These are phyloP conservation scores for Ajuga chamaepitys DNA, from an alignment of 257 asterid genomes.

Conservation along the genomic window DNA sequence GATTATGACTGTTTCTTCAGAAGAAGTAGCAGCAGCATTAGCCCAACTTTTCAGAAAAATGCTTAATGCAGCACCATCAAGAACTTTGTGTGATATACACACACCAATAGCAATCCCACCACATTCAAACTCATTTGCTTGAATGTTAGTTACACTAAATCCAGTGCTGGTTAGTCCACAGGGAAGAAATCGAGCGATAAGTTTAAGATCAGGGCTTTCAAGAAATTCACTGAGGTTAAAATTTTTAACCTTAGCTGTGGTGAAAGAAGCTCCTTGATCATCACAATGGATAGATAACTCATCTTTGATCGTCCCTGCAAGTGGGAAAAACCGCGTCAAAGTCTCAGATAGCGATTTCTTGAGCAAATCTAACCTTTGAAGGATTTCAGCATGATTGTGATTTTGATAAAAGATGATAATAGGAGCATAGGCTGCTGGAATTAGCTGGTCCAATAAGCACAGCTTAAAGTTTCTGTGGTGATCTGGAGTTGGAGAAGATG, in stretches of 20 bases:
- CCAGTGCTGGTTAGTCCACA: slow-evolving; percentile 29
- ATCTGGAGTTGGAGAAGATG: slow-evolving; percentile 59
- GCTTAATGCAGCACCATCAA: slow-evolving; percentile 59
- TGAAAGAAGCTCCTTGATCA: slow-evolving; percentile 56
- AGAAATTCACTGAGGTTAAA: slow-evolving; percentile 31
- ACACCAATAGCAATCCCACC: slow-evolving; percentile 74
- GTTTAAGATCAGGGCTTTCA: slow-evolving; percentile 34
- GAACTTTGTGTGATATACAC: slow-evolving; percentile 55
- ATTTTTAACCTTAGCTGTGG: slow-evolving; percentile 29
- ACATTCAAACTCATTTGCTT: slow-evolving; percentile 45
- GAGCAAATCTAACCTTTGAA: slow-evolving; percentile 27
- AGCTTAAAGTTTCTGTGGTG: slow-evolving; percentile 49
- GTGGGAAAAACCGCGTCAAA: slow-evolving; percentile 46
- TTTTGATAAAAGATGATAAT: slow-evolving; percentile 49
- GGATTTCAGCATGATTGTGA: slow-evolving; percentile 13
- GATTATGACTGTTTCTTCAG: not conserved
- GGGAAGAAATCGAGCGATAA: slow-evolving; percentile 38
- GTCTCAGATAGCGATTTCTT: slow-evolving; percentile 49
- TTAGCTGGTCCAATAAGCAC: slow-evolving; percentile 55
- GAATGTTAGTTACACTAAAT: slow-evolving; percentile 43
- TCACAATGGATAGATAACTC: slow-evolving; percentile 53
- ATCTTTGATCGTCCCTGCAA: slow-evolving; percentile 57
- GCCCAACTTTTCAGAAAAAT: slow-evolving; percentile 58
- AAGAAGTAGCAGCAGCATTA: slow-evolving; percentile 10
- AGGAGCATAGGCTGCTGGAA: slow-evolving; percentile 75